Evolutionary conservation across 129 eudicot genomes (phyloP), one percentile per base, ranked within the genome.

Genomic region (Escallonia rubra): DNA sequence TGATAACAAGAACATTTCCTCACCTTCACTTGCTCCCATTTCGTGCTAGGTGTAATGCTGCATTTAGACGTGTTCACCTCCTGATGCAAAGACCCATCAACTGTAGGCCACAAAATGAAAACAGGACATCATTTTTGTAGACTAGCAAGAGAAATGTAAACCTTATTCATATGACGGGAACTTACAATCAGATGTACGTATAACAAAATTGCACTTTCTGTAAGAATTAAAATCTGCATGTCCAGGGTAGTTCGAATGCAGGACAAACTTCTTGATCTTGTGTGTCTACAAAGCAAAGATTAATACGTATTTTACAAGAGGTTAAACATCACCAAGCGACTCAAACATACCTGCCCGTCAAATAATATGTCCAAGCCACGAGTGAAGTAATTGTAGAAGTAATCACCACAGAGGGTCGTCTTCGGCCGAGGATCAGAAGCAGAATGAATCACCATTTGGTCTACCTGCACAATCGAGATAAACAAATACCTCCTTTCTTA

Each of bases 1-100:
- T 64, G 51, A 39, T 7, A 23, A 48, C 38, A 67, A 66, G 42
- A 23, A 45, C 63, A 42, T 57, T 40, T 57, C 34, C 34, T 73
- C 65, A 93, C 96, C 99, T 93, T 93, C 78, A 93, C 96, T 81
- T 84, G 92, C 38, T 93, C 96, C 96, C 96, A 93, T 60, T 93
- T 89, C 41, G 96, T 89, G 83, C 77, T 85, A 14, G 99, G 86
- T 7, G 96, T 93, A 55, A 93, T 93, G 14, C 82, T 70, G 55
- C 75, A 53, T 69, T 89, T 93, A 4, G 83, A 67, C 64, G 78
- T 58, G 56, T 66, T 86, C 8, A 64, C 69, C 54, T 92, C 95
- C 64, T 75, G 85, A 64, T 80, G 83, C 61, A 77, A 90, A 5
- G 82, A 74, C 59, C 83, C 83, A 72, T 68, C 90, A 81, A 65